Percentiles rank a stretch among this genome's conserved stretches.
Evolutionary conservation across 257 asterid genomes (phyloP).

Genomic region (Scutellaria galericulata): DNA sequence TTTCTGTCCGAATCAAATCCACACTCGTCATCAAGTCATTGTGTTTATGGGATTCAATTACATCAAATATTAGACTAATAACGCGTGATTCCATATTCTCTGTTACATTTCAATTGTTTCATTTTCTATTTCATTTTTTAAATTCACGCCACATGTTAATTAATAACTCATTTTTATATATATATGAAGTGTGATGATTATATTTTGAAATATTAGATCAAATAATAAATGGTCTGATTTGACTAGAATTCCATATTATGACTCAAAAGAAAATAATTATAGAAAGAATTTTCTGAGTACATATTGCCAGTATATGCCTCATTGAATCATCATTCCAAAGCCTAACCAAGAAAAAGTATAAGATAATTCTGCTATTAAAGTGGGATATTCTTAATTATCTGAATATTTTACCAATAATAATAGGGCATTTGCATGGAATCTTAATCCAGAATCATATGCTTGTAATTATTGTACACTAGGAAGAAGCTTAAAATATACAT

Average conservation of each 20-base stretch:
- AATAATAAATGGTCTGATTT: too few relatives aligned
- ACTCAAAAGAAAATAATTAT: background rate
- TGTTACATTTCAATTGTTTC: too few relatives aligned
- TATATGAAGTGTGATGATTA: too few relatives aligned
- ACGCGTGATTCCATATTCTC: too few relatives aligned
- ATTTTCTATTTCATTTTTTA: too few relatives aligned
- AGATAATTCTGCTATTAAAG: conserved; percentile 32
- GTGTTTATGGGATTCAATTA: too few relatives aligned
- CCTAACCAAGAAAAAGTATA: conserved; percentile 26
- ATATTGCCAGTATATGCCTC: conserved; percentile 30
- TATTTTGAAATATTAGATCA: too few relatives aligned
- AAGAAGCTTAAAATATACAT: conserved; percentile 13
- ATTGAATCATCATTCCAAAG: conserved; percentile 31
- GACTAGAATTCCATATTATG: background rate
- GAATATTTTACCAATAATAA: conserved; percentile 36
- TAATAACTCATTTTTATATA: too few relatives aligned
- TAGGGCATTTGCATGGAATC: conserved; percentile 45
- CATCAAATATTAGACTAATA: too few relatives aligned
- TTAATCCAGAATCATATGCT: conserved; percentile 63
- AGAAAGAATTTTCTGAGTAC: background rate
- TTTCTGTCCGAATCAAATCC: too few relatives aligned
- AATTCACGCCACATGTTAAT: too few relatives aligned
- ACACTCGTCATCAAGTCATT: too few relatives aligned
- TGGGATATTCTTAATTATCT: conserved; percentile 41
- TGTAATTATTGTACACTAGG: conserved; percentile 31